Percentiles rank a stretch among this genome's conserved stretches.
These are phyloP conservation scores for Venturia asperata DNA, from an alignment of 2,329 filamentous ascomycete species.

Conservation along the genomic window DNA sequence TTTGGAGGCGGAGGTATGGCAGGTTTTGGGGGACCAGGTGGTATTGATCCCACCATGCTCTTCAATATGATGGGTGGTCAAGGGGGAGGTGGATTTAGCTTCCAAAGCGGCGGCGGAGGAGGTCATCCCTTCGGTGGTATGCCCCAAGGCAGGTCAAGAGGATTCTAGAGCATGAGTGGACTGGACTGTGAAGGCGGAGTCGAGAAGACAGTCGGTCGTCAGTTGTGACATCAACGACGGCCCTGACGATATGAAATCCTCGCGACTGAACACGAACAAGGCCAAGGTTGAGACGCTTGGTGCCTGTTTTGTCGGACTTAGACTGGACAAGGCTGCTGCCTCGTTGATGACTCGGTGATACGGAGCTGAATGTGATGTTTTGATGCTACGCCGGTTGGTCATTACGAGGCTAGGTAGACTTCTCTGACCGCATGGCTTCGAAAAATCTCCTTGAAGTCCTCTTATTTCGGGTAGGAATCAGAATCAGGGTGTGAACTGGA, in stretches of 20 bases:
- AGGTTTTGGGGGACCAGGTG: slow-evolving; percentile 34
- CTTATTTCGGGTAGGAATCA: neutral
- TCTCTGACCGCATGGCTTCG: neutral
- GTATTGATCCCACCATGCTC: slow-evolving; percentile 68
- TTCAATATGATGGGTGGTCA: slow-evolving; percentile 70
- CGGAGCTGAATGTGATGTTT: neutral
- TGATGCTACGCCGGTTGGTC: neutral
- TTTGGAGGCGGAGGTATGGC: slow-evolving; percentile 48
- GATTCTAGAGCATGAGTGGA: neutral
- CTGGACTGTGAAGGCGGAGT: neutral
- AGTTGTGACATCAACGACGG: neutral
- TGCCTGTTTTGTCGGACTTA: neutral
- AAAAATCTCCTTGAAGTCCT: neutral
- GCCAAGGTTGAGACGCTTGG: neutral
- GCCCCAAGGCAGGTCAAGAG: slow-evolving; percentile 11
- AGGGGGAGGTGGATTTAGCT: slow-evolving; percentile 24
- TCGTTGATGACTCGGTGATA: neutral
- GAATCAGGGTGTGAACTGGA: neutral
- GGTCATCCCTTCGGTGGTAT: slow-evolving; percentile 16
- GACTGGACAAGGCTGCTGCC: neutral
- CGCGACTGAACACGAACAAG: neutral
- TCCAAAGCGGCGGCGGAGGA: slow-evolving; percentile 9
- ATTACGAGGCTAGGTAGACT: neutral
- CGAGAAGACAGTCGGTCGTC: neutral
- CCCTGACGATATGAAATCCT: neutral